Base-by-base conservation (phyloP, 1,139 yeast species). In the Suhomyces terraborum region DNA sequence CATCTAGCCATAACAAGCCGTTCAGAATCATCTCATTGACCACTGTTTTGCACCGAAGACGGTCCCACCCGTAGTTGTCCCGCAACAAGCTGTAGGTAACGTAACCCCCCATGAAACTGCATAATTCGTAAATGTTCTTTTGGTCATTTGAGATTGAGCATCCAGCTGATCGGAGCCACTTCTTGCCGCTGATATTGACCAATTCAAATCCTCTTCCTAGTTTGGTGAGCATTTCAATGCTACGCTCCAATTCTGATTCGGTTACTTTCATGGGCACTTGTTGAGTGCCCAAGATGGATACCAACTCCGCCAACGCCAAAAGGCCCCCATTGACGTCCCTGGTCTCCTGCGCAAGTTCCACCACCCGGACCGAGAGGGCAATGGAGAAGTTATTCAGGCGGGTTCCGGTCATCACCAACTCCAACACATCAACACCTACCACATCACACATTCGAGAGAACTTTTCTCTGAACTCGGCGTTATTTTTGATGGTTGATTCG, bases 1-100 rank as follows among this genome's bases (percentile, higher is more conserved):
- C 61, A 56, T 89, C 98, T 1, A 88, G 68, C 98, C 98, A 89
- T 19, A 89, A 66, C 36, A 88, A 69, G 8, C 97, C 96, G 37
- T 76, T 77, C 56, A 84, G 73, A 3, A 88, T 84, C 88, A 89
- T 82, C 44, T 86, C 94, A 35, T 85, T 83, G 14, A 91, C 60
- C 8, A 82, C 85, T 0, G 82, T 66, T 48, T 73, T 72, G 43
- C 88, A 75, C 42, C 96, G 67, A 1, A 76, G 67, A 8, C 58
- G 58, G 42, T 77, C 80, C 98, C 98, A 89, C 2, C 73, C 73
- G 46, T 81, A 75, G 54, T 89, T 89, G 55, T 84, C 96, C 10
- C 73, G 62, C 37, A 91, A 61, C 37, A 88, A 61, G 6, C 80
- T 64, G 16, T 73, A 69, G 2, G 89, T 78, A 1, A 88, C 89